Evolutionary conservation across 2,329 filamentous ascomycete genomes (phyloP), one percentile per base, ranked within the genome.

Genomic region (Fusarium sp.): DNA sequence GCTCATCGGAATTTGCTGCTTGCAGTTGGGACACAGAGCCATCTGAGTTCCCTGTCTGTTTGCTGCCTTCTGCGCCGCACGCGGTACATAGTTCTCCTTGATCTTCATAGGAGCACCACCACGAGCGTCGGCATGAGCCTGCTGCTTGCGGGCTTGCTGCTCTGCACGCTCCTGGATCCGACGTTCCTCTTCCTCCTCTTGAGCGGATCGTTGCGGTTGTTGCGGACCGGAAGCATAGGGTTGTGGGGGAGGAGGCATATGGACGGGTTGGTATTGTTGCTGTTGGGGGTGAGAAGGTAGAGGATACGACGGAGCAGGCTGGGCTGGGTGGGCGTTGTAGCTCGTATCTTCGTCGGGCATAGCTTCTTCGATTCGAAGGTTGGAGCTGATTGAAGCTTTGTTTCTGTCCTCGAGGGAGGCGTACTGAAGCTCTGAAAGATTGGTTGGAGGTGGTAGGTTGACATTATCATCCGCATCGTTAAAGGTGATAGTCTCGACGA

Each of bases 401-500:
- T 95, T 96, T 80, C 96, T 96, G 80, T 98, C 93, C 77, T 99
- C 96, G 16, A 99, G 86, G 8, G 94, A 97, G 29, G 94, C 93
- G 67, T 94, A 96, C 78, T 98, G 94, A 16, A 99, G 85, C 75
- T 99, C 96, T 69, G 93, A 92, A 42, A 97, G 88, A 5, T 91
- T 93, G 4, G 93, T 96, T 1, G 96, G 96, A 1, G 94, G 91
- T 31, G 95, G 94, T 10, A 99, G 89, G 69, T 96, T 91, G 36
- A 90, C 89, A 68, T 92, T 87, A 72, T 97, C 94, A 78, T 99
- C 96, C 38, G 88, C 87, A 72, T 97, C 94, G 63, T 89, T 93
- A 79, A 99, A 99, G 14, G 93, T 85, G 58, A 99, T 94, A 0
- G 94, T 97, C 80, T 97, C 96, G 46, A 97, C 93, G 18, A 99